Conservation (phyloP, 306 rosid genomes). For the Trichosanthes truncata region DNA sequence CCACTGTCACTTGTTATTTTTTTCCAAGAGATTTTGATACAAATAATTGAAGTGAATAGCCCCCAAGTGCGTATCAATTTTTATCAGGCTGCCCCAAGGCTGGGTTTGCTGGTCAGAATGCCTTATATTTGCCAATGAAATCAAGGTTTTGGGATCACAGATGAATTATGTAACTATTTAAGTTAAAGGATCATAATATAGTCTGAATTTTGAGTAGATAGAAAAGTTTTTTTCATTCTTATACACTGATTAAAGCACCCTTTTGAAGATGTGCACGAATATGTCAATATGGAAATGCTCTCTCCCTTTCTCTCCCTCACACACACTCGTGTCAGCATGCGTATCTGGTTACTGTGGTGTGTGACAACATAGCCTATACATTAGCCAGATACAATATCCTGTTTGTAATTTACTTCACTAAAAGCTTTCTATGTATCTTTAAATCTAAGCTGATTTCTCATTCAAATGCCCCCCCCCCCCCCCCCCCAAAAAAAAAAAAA, state of each 20-base stretch:
- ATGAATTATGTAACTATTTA: background rate
- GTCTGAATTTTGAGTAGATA: background rate
- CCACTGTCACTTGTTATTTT: background rate
- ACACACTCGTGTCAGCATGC: background rate
- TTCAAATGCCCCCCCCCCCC: background rate
- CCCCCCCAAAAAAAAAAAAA: no score
- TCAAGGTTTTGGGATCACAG: background rate
- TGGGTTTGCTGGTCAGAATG: background rate
- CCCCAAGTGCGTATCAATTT: background rate
- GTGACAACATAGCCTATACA: background rate
- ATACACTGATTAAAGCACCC: background rate
- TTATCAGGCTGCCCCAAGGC: background rate
- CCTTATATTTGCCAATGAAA: background rate
- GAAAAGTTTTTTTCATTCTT: background rate
- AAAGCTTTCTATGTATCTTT: conserved; percentile 2
- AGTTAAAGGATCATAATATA: background rate
- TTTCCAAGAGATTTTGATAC: background rate
- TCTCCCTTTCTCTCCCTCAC: background rate
- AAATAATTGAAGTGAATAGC: background rate
- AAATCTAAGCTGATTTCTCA: background rate
- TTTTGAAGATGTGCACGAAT: background rate
- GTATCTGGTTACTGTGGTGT: background rate
- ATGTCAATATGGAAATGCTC: background rate
- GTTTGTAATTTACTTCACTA: background rate
- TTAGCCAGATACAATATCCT: background rate